These are phyloP conservation scores for Jackrogersella multiformis DNA, from an alignment of 495 filamentous ascomycete species.

Conservation along the genomic window DNA sequence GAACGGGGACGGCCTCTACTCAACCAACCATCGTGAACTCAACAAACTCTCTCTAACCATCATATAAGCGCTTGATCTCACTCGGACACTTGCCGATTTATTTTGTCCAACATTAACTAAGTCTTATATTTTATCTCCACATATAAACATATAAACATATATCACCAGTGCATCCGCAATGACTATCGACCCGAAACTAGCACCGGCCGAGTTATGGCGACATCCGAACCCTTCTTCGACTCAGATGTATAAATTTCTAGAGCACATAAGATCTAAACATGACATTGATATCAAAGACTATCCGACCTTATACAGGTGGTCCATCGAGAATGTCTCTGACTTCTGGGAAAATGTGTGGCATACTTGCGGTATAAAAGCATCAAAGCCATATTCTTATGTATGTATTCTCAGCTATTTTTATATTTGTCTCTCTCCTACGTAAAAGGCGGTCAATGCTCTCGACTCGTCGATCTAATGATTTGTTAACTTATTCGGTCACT, in stretches of 20 bases:
- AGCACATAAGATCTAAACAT: constrained; percentile 73
- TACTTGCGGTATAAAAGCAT: constrained; percentile 76
- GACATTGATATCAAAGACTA: constrained; percentile 69
- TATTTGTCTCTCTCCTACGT: constrained; percentile 22
- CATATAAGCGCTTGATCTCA: neutral
- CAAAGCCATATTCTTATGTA: constrained; percentile 69
- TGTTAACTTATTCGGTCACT: too few species aligned
- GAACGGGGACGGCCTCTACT: neutral
- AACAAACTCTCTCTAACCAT: neutral
- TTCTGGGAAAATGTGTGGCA: constrained; percentile 92
- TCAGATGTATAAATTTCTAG: constrained; percentile 75
- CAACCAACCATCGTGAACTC: constrained; percentile 6
- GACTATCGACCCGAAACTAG: constrained; percentile 32
- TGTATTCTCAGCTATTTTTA: constrained; percentile 28
- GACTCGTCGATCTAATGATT: too few species aligned
- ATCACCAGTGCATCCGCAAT: constrained; percentile 31
- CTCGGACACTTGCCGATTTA: neutral
- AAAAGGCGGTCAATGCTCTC: too few species aligned
- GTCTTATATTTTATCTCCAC: too few species aligned
- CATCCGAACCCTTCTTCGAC: constrained; percentile 73
- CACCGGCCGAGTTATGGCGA: constrained; percentile 69
- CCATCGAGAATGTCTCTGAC: constrained; percentile 72
- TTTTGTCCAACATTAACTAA: neutral
- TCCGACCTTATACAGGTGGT: constrained; percentile 81
- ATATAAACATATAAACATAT: too few species aligned